Conservation (phyloP, 768 basidiomycete genomes). For the Gloeophyllum trabeum region DNA sequence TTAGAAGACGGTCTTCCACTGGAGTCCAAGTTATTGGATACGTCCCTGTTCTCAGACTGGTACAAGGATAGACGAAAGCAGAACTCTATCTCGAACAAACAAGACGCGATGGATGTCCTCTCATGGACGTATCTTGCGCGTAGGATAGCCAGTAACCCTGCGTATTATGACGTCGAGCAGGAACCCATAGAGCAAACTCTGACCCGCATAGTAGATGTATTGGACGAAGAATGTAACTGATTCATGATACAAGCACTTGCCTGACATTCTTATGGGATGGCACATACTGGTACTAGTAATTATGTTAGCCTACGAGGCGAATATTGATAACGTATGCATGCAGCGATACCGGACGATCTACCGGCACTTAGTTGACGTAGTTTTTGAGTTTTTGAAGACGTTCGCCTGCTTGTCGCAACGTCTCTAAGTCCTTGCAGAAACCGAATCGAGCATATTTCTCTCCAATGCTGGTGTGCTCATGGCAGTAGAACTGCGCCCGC, state of each 20-base stretch:
- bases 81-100: conserved; percentile 35
- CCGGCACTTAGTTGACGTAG: conserved; percentile 28
- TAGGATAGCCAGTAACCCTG: conserved; percentile 68
- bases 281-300: no score
- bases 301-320: no score
- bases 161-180: conserved; percentile 60
- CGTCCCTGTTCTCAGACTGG: conserved; percentile 33
- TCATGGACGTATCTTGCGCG: conserved; percentile 74
- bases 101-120: conserved; percentile 65
- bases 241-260: not conserved
- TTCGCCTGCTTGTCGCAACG: conserved; percentile 70
- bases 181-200: conserved; percentile 40
- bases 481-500: conserved; percentile 71
- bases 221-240: conserved; percentile 15
- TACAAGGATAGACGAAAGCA: conserved; percentile 25
- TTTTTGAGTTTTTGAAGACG: conserved; percentile 68
- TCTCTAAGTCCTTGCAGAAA: conserved; percentile 92
- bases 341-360: conserved; percentile 1
- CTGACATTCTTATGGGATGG: no score
- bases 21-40: conserved; percentile 66
- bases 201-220: conserved; percentile 57
- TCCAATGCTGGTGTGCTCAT: conserved; percentile 76
- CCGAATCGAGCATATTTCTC: conserved; percentile 85
- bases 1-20: conserved; percentile 82
- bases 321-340: not conserved